A percentile compares a stretch with the other conserved stretches of the same genome.
Evolutionary conservation across 305 asterid genomes (phyloP).

Genomic region (Rubia tinctorum): DNA sequence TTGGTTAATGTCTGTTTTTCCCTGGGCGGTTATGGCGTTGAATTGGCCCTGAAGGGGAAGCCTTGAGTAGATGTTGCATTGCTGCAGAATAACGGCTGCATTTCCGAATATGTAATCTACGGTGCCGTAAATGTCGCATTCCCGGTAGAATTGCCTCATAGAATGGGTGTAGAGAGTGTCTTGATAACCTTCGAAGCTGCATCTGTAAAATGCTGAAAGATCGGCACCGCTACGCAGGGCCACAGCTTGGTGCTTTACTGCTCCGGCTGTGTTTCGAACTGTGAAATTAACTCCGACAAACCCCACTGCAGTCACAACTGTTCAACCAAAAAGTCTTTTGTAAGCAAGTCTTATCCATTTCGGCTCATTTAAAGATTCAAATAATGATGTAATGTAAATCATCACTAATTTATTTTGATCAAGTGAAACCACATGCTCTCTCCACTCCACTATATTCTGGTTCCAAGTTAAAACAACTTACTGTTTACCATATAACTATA

Average conservation of each 20-base stretch:
- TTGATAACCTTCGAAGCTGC: constrained; percentile 43
- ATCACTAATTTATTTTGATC: too few species aligned
- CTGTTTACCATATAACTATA: too few species aligned
- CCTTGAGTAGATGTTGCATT: constrained; percentile 34
- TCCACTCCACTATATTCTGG: too few species aligned
- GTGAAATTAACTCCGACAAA: constrained; percentile 32
- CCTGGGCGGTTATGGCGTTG: constrained; percentile 43
- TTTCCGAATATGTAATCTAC: constrained; percentile 51
- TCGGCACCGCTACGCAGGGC: constrained; percentile 50
- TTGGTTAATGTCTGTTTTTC: constrained; percentile 41
- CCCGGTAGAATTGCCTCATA: constrained; percentile 37
- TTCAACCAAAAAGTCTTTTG: background rate
- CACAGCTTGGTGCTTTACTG: constrained; percentile 45
- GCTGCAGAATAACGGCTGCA: constrained; percentile 44
- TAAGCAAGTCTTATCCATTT: background rate
- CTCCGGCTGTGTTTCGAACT: constrained; percentile 36
- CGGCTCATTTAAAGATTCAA: too few species aligned
- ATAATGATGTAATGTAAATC: too few species aligned
- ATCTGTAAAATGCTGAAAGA: constrained; percentile 39
- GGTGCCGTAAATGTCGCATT: constrained; percentile 43
- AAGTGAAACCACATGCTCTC: too few species aligned
- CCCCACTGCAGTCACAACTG: constrained; percentile 23
- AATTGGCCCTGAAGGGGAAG: constrained; percentile 34
- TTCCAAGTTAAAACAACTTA: too few species aligned
- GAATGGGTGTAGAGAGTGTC: constrained; percentile 45